Evolutionary conservation across 257 asterid species (phyloP), one percentile per base, ranked within the genome.

Genomic region (Solanum megistacrolobum): DNA sequence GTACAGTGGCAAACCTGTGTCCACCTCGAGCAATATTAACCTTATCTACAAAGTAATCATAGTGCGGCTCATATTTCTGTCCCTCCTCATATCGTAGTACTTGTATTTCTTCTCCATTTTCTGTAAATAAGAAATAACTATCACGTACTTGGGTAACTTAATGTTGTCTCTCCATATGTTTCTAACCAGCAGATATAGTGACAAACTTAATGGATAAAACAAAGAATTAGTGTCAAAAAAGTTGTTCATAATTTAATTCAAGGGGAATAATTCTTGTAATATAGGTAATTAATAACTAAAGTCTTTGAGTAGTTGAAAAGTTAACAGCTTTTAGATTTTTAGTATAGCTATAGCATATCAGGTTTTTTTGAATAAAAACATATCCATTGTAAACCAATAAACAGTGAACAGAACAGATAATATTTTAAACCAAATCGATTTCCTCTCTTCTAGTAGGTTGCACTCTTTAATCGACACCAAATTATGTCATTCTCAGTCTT

Each of bases 41-140:
- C 92, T 93, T 91, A 89, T 96, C 99, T 43, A 89, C 21, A 43
- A 97, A 97, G 92, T 97, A 97, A 89, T 97, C 99, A 41, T 89
- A 93, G 86, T 96, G 99, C 20, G 98, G 94, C 39, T 97, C 99
- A 90, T 97, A 97, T 86, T 96, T 97, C 95, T 97, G 96, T 13
- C 99, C 99, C 78, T 91, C 94, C 93, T 97, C 99, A 85, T 97
- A 97, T 74, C 92, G 96, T 83, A 96, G 90, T 66, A 97, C 98
- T 93, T 96, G 99, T 83, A 95, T 89, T 91, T 96, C 99, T 92
- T 97, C 99, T 88, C 99, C 98, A 87, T 97, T 97, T 85, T 96
- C 98, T 96, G 90, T 75, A 84, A 89, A 89, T 69, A 87, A 89
- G 46, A 88, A 46, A 83, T 72, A 48, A 18, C 41, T 48, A 29